Evolutionary conservation across 495 filamentous ascomycete genomes (phyloP).

Genomic region (Hypoxylon trugodes): DNA sequence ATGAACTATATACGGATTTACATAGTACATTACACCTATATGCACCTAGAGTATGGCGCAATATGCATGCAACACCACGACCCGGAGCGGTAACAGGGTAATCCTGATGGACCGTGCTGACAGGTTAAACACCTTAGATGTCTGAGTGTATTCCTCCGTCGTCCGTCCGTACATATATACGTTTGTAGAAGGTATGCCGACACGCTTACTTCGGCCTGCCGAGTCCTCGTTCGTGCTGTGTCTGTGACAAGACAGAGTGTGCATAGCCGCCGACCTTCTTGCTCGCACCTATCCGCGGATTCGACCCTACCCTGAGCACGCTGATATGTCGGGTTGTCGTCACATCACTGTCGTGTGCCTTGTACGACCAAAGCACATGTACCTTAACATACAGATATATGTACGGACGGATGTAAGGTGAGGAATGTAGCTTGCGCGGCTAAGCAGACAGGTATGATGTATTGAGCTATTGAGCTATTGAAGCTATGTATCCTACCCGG

Average conservation of each 20-base stretch:
- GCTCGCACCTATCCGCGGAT: neutral
- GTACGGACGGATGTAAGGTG: no score
- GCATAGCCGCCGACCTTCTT: no score
- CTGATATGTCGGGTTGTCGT: slow-evolving; percentile 21
- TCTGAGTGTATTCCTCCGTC: neutral
- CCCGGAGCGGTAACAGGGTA: neutral
- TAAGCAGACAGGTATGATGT: slow-evolving; percentile 6
- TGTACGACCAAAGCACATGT: slow-evolving; percentile 11
- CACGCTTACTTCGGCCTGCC: neutral
- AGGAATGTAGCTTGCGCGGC: slow-evolving; percentile 18
- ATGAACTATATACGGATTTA: no score
- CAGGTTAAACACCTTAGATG: neutral
- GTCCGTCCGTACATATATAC: neutral
- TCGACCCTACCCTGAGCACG: slow-evolving; percentile 4
- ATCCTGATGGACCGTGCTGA: neutral
- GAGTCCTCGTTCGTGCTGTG: neutral
- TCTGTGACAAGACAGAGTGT: neutral
- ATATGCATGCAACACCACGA: slow-evolving; percentile 6
- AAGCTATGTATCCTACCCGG: no score
- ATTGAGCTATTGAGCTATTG: no score
- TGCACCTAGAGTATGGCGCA: slow-evolving; percentile 3
- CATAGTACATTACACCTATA: no score
- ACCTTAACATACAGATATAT: no score
- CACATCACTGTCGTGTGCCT: slow-evolving; percentile 27
- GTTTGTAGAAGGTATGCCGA: neutral